Conservation (phyloP, 129 eudicot genomes). For the Scalesia atractyloides region DNA sequence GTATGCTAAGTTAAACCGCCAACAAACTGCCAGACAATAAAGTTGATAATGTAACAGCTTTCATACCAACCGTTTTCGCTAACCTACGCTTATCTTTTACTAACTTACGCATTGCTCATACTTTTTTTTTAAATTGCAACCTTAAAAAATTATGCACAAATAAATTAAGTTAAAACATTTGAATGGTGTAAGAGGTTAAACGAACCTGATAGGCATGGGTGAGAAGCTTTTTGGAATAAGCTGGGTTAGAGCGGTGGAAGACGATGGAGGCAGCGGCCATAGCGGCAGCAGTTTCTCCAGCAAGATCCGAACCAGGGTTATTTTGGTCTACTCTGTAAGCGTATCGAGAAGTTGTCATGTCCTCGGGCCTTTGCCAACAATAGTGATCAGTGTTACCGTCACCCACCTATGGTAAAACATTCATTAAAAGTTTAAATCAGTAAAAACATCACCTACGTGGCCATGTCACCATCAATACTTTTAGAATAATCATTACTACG, state of each 20-base stretch:
- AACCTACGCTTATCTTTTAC: constrained; percentile 18
- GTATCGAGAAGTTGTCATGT: constrained; percentile 75
- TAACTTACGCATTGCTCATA: constrained; percentile 26
- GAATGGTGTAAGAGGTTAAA: not conserved
- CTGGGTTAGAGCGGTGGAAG: constrained; percentile 59
- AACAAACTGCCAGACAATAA: constrained; percentile 33
- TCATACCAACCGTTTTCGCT: constrained; percentile 33
- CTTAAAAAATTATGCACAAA: not conserved
- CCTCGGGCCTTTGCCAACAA: constrained; percentile 93
- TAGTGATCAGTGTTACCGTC: constrained; percentile 78
- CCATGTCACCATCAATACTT: not conserved
- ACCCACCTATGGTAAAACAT: constrained; percentile 50
- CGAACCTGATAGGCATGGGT: constrained; percentile 67
- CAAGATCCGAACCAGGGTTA: constrained; percentile 80
- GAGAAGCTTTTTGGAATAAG: constrained; percentile 59
- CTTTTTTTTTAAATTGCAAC: not conserved
- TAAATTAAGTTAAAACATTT: not conserved
- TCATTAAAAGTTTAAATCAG: not conserved
- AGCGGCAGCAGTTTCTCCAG: constrained; percentile 88
- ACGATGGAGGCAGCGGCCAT: constrained; percentile 74
- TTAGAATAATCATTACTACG: not conserved
- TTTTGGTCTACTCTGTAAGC: constrained; percentile 63
- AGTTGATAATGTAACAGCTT: constrained; percentile 30
- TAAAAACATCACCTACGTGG: not conserved
- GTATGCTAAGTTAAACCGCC: constrained; percentile 30